Evolutionary conservation across 176 grass and related monocot genomes (phyloP).

Genomic region (Urochloa ruziziensis): DNA sequence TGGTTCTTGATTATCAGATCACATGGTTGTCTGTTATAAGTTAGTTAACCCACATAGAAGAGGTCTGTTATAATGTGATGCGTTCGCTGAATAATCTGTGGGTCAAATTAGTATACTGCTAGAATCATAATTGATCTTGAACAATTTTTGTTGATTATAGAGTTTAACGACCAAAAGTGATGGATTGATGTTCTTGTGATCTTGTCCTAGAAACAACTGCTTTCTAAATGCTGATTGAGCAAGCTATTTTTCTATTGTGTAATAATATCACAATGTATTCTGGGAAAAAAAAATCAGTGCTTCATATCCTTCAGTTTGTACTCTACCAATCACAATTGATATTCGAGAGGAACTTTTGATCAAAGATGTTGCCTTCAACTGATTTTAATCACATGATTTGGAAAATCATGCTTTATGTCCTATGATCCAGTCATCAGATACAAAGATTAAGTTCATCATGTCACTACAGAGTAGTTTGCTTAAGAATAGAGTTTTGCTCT

Average conservation of each 20-base stretch:
- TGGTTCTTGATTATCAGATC: not conserved
- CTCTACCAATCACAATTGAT: not conserved
- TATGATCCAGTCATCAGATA: not conserved
- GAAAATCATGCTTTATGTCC: not conserved
- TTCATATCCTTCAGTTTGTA: not conserved
- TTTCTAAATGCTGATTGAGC: not conserved
- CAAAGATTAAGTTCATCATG: not conserved
- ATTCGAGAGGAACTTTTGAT: not conserved
- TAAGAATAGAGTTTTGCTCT: not conserved
- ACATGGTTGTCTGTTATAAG: conserved; percentile 13
- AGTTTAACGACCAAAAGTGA: not conserved
- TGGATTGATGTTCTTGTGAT: conserved; percentile 3
- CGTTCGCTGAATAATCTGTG: conserved; percentile 35
- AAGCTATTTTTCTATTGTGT: not conserved
- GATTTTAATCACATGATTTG: not conserved
- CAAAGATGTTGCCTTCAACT: not conserved
- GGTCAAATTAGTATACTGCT: conserved; percentile 3
- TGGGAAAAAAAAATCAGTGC: not conserved
- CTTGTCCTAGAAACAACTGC: not conserved
- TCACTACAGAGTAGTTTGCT: not conserved
- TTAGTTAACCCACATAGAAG: not conserved
- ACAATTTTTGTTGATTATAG: conserved; percentile 8
- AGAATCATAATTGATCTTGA: conserved; percentile 1
- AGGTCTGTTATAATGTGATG: not conserved
- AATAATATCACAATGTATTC: not conserved